These are phyloP conservation scores for Kalanchoe fedtschenkoi DNA, from an alignment of 164 flowering plant species.

Conservation along the genomic window DNA sequence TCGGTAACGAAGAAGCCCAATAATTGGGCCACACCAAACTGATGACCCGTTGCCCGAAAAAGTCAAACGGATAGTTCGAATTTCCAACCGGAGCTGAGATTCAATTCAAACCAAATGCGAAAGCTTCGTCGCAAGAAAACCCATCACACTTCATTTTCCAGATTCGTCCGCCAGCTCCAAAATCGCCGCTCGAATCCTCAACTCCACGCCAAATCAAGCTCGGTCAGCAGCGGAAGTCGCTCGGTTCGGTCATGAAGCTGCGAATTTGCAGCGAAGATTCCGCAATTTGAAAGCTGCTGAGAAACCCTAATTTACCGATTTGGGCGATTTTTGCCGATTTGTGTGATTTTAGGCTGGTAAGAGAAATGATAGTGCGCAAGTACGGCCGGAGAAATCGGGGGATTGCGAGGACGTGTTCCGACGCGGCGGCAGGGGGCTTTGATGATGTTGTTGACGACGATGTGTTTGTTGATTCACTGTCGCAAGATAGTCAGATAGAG, in stretches of 20 bases:
- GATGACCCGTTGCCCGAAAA: no score
- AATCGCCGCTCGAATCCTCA: not conserved
- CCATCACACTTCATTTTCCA: not conserved
- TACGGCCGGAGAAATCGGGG: constrained; percentile 72
- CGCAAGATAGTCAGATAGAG: constrained; percentile 46
- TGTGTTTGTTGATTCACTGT: constrained; percentile 20
- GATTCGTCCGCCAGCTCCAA: not conserved
- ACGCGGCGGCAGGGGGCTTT: not conserved
- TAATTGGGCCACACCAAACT: not conserved
- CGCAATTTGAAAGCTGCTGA: not conserved
- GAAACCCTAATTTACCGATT: not conserved
- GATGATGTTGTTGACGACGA: constrained; percentile 22
- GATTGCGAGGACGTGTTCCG: constrained; percentile 23
- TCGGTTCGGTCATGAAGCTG: not conserved
- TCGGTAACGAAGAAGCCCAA: no score
- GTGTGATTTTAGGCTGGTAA: no score
- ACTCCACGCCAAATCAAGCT: not conserved
- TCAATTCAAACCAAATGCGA: not conserved
- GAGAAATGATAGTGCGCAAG: constrained; percentile 69
- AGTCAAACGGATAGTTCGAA: not conserved
- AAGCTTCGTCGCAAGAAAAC: not conserved
- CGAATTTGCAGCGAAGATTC: not conserved
- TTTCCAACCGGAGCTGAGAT: not conserved
- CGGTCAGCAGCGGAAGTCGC: not conserved
- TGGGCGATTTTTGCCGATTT: not conserved